phyloP scores from a whole-genome alignment of 257 asterid species.

The Thymus quinquecostatus region DNA sequence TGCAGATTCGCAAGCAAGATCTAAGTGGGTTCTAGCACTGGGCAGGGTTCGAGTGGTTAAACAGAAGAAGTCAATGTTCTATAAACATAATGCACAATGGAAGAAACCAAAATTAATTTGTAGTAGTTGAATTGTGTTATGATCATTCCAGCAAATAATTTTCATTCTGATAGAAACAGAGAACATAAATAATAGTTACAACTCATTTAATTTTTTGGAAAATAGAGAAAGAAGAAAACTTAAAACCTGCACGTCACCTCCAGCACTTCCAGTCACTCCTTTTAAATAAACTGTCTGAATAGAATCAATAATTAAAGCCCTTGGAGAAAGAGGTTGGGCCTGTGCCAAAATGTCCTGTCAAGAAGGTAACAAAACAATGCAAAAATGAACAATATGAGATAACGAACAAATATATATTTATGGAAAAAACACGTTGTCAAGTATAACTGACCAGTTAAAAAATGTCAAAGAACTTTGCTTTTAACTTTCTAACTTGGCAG shows the following conservation, averaged over 20 bases:
- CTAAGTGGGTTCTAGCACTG: constrained; percentile 19
- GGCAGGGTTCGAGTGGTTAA: constrained; percentile 11
- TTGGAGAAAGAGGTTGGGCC: constrained; percentile 65
- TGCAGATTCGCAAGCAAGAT: constrained; percentile 17
- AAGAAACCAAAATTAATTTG: constrained; percentile 20
- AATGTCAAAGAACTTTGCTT: constrained; percentile 21
- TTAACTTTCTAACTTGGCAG: constrained; percentile 8
- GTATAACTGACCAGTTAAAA: constrained; percentile 17
- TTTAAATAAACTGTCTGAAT: constrained; percentile 88
- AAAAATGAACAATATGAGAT: constrained; percentile 21
- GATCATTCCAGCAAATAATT: constrained; percentile 11
- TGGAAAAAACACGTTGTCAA: background rate
- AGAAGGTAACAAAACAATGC: constrained; percentile 21
- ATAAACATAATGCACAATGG: constrained; percentile 24
- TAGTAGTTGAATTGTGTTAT: constrained; percentile 3
- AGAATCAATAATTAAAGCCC: constrained; percentile 78
- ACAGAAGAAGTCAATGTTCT: constrained; percentile 7
- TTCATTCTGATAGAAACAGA: constrained; percentile 22
- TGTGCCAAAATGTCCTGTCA: constrained; percentile 88
- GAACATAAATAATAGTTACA: background rate
- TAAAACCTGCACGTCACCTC: constrained; percentile 74
- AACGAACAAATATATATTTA: constrained; percentile 5
- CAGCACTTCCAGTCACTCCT: constrained; percentile 88
- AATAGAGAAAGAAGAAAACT: constrained; percentile 30
- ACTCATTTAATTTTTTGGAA: background rate